Percentiles rank a stretch among this genome's conserved stretches.
These are phyloP conservation scores for Paecilomyces fulvus DNA, from an alignment of 2,329 filamentous ascomycete genomes.

Conservation along the genomic window DNA sequence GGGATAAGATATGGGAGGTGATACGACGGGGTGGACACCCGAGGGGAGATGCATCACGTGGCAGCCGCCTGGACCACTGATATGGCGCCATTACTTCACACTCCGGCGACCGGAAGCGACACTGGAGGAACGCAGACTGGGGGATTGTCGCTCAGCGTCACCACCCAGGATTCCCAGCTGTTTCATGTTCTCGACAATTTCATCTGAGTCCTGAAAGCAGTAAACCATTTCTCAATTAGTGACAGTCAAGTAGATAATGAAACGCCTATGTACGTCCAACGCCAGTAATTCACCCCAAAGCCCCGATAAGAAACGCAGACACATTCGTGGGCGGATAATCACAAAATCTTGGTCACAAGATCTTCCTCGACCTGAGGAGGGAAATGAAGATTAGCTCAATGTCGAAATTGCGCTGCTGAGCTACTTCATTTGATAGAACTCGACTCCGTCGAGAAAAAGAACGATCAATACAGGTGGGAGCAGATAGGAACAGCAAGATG, in stretches of 20 bases:
- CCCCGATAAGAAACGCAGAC: slow-evolving; percentile 13
- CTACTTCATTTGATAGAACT: not conserved
- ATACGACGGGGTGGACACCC: slow-evolving; percentile 9
- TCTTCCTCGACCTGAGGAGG: slow-evolving; percentile 72
- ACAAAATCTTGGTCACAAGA: slow-evolving; percentile 79
- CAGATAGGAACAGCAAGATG: not conserved
- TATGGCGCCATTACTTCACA: slow-evolving; percentile 31
- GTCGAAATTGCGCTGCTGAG: not conserved
- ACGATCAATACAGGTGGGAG: slow-evolving; percentile 3
- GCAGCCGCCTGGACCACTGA: slow-evolving; percentile 28
- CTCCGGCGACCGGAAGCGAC: not conserved
- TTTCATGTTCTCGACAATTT: slow-evolving; percentile 11
- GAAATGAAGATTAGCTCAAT: slow-evolving; percentile 30
- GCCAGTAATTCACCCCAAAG: slow-evolving; percentile 10
- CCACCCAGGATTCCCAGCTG: not conserved
- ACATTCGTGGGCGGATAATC: slow-evolving; percentile 25
- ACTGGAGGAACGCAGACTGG: slow-evolving; percentile 12
- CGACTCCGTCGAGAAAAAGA: not conserved
- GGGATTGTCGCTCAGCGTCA: slow-evolving; percentile 1
- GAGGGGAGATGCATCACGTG: slow-evolving; percentile 28
- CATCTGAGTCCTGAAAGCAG: slow-evolving; percentile 21
- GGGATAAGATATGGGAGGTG: slow-evolving; percentile 7
- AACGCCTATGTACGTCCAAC: slow-evolving; percentile 25
- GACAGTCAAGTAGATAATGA: slow-evolving; percentile 11
- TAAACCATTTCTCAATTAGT: slow-evolving; percentile 26